Evolutionary conservation across 2,329 filamentous ascomycete species (phyloP).

Genomic region (Verticillium dahliae): DNA sequence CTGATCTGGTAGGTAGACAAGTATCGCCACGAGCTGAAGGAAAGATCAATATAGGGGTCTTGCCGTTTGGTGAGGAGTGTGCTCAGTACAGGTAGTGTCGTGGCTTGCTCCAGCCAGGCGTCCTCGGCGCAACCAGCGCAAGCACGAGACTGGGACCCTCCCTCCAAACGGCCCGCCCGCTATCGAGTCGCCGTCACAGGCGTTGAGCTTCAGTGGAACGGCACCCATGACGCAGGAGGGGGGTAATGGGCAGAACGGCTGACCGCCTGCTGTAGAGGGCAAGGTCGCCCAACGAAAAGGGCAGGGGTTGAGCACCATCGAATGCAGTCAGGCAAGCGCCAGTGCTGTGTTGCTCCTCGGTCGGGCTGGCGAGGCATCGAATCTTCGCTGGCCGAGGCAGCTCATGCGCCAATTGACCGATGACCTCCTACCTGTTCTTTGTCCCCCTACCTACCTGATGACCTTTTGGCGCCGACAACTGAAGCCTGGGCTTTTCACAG

Average conservation of each 20-base stretch:
- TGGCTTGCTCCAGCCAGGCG: not conserved
- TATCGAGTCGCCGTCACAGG: not conserved
- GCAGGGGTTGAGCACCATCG: conserved; percentile 10
- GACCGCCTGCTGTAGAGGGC: conserved; percentile 2
- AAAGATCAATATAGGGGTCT: not conserved
- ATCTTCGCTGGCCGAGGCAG: not conserved
- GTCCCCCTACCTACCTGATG: no score
- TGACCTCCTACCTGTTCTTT: not conserved
- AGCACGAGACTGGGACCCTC: not conserved
- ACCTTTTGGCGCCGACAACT: not conserved
- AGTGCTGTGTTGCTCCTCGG: not conserved
- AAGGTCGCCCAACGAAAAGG: conserved; percentile 12
- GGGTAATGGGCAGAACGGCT: not conserved
- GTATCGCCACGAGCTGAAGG: not conserved
- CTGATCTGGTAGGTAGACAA: not conserved
- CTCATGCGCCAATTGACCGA: not conserved
- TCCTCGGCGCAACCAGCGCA: not conserved
- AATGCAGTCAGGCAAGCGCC: not conserved
- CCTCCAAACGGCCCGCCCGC: not conserved
- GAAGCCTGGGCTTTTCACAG: not conserved
- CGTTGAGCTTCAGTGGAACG: not conserved
- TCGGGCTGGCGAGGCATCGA: not conserved
- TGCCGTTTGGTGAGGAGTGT: not conserved
- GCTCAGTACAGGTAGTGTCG: not conserved
- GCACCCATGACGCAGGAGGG: conserved; percentile 2